These are phyloP conservation scores for Aspergillus bertholletiae DNA, from an alignment of 495 filamentous ascomycete genomes.

Conservation along the genomic window DNA sequence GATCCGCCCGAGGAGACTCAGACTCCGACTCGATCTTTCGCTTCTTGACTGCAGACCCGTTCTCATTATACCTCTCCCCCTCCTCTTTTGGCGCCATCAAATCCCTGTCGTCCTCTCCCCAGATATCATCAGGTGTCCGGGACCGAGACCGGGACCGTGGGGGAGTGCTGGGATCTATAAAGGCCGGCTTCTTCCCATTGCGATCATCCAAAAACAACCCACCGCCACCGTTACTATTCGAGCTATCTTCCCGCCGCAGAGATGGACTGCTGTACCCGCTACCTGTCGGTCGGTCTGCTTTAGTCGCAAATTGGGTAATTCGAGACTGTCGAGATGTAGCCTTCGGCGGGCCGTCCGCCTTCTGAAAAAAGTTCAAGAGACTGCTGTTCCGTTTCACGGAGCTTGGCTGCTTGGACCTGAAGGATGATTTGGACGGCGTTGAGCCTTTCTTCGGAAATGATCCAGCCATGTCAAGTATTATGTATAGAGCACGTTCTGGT, in stretches of 20 bases:
- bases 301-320: constrained; percentile 39
- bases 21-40: constrained; percentile 33
- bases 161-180: not conserved
- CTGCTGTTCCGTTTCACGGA: constrained; percentile 59
- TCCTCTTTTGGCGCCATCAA: constrained; percentile 11
- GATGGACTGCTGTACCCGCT: constrained; percentile 21
- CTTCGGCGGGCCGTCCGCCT: constrained; percentile 49
- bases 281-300: constrained; percentile 8
- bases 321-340: constrained; percentile 34
- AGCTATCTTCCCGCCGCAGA: constrained; percentile 11
- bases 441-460: constrained; percentile 19
- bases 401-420: constrained; percentile 3
- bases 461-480: constrained; percentile 5
- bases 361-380: constrained; percentile 82
- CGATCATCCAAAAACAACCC: constrained; percentile 44
- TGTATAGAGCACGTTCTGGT: not conserved
- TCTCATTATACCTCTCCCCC: constrained; percentile 27
- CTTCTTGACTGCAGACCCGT: constrained; percentile 29
- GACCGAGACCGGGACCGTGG: constrained; percentile 11
- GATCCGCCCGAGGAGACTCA: constrained; percentile 14
- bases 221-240: constrained; percentile 21
- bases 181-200: constrained; percentile 18
- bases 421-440: constrained; percentile 19
- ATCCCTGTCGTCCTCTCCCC: constrained; percentile 26
- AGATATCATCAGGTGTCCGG: constrained; percentile 35